Base-by-base conservation (phyloP, 1,284 basidiomycete species). In the Austroboletus rostrupii region DNA sequence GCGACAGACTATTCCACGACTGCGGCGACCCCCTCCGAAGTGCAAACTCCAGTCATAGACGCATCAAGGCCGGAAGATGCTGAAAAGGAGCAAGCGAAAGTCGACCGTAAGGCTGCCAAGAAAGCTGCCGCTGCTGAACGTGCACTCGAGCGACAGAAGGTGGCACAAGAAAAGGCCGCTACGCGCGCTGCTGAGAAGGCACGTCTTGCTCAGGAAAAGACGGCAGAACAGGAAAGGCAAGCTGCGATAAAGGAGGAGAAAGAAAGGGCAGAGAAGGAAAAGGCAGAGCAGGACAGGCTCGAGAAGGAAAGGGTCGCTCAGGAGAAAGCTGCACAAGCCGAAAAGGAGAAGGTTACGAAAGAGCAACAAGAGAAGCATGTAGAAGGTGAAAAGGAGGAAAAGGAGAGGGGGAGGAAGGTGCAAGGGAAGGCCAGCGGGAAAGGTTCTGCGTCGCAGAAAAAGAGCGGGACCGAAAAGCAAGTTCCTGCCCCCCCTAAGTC, bases 61-160 rank as follows among this genome's bases (percentile, higher is more conserved):
- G 57, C 60, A 46, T 60, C 67, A 40, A 61, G 65, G 12, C 55
- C 56, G 7, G 56, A 61, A 26, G 58, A 66, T 44, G 68, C 66
- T 50, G 59, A 54, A 49, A 76, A 77, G 49, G 70, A 70, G 16
- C 72, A 74, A 57, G 79, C 75, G 53, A 83, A 79, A 58, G 74
- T 76, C 2, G 79, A 78, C 49, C 74, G 73, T 33, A 80, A 77
- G 52, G 77, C 78, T 45, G 75, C 76, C n/a, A 87, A 81, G 71
- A 81, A 81, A 55, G 78, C 75, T 11, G 79, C 74, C 10, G 79
- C 80, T 16, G 74, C 73, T 11, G 81, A 82, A 58, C 80, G 79
- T 53, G 79, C 79, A 3, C 74, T 76, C 6, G 82, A 85, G 58
- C 70, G 80, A 57, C 74, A 77, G 57, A 76, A 72, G 47, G 60